A percentile compares a stretch with the other conserved stretches of the same genome.
Evolutionary conservation across 1,284 basidiomycete species (phyloP).

Genomic region (Trametes hirsuta): DNA sequence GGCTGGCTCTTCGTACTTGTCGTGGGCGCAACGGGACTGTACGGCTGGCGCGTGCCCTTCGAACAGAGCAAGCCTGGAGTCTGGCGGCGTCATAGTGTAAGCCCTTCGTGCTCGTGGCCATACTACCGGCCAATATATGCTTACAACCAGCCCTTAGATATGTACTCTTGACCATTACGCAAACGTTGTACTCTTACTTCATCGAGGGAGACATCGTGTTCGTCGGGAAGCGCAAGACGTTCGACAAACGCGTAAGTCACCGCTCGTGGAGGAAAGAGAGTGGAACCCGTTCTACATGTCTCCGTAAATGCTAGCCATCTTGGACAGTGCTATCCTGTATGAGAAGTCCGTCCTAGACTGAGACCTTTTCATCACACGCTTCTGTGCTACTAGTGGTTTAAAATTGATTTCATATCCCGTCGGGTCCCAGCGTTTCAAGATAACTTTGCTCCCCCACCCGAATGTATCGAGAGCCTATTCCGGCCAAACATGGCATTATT

Average conservation of each 20-base stretch:
- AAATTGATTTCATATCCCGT: too few species aligned
- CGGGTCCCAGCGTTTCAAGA: too few species aligned
- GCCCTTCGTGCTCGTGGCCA: conserved; percentile 34
- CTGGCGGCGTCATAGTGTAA: conserved; percentile 76
- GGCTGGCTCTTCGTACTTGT: conserved; percentile 86
- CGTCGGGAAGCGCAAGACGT: conserved; percentile 81
- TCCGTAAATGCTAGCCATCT: too few species aligned
- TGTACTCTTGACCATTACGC: conserved; percentile 65
- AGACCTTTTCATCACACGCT: too few species aligned
- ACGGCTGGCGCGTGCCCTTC: conserved; percentile 86
- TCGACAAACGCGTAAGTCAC: conserved; percentile 74
- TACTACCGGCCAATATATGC: conserved; percentile 50
- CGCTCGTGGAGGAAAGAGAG: neutral
- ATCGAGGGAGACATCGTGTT: conserved; percentile 82
- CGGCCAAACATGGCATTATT: too few species aligned
- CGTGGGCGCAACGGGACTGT: conserved; percentile 78
- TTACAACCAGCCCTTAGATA: conserved; percentile 53
- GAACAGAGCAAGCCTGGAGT: conserved; percentile 82
- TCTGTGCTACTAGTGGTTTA: too few species aligned
- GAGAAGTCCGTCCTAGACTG: too few species aligned
- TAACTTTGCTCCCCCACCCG: too few species aligned
- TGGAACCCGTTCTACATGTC: too few species aligned
- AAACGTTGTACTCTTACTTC: conserved; percentile 80
- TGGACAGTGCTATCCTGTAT: too few species aligned
- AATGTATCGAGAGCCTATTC: too few species aligned